Base-by-base conservation (phyloP, 2,329 filamentous ascomycete genomes). In the Alternaria conjuncta region DNA sequence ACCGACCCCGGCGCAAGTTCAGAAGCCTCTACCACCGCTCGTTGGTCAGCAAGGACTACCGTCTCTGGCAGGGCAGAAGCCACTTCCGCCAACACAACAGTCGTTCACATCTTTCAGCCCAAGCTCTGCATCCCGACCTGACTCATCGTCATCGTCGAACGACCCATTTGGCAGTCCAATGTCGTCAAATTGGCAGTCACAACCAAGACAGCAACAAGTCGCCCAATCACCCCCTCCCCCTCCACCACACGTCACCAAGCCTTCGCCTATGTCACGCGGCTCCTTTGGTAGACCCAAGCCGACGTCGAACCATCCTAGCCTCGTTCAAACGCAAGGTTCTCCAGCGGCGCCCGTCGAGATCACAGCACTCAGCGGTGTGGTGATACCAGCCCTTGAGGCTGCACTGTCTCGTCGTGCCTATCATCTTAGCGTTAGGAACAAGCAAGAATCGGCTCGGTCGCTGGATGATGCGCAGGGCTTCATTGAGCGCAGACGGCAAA, bases 361-460 rank as follows among this genome's bases (percentile, higher is more conserved):
- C 21, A 96, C 96, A 57, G 94, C 94, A 3, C 86, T 97, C 1
- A 93, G 91, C 75, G 93, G 95, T 70, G 95, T 99, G 55, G 93
- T 99, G 41, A 90, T 98, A 66, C 96, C 96, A 0, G 95, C 96
- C 2, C 86, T 99, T 2, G 94, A 97, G 80, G 92, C 96, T 70
- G 94, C 96, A 8, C 88, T 98, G 20, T 93, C 94, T 78, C 88
- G 96, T 55, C 91, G 96, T 57, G 83, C 83, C 25, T 86, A 87
- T 70, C 84, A 86, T 57, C 80, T 90, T 57, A 85, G 86, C 53
- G 84, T 87, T 43, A 69, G 69, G 47, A 78, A 76, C 66, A 78
- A 79, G 46, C 55, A 79, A 75, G 75, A 82, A 69, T 60, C 74
- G 57, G 55, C 71, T 11, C 81, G 80, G 46, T 79, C 86, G 13